Evolutionary conservation across 495 filamentous ascomycete genomes (phyloP).

Genomic region (Hyphodiscus hymeniophilus): DNA sequence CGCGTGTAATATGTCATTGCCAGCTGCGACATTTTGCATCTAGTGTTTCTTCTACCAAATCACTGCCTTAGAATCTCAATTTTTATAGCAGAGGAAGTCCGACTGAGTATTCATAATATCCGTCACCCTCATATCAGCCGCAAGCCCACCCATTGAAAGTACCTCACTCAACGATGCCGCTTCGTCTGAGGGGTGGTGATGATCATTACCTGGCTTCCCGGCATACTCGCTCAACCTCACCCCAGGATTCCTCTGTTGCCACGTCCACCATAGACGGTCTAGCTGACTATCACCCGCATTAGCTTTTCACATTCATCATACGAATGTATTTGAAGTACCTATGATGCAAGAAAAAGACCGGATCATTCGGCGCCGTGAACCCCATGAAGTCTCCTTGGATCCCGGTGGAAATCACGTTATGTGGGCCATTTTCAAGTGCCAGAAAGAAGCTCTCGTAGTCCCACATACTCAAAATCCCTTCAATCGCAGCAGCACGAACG

Average conservation of each 20-base stretch:
- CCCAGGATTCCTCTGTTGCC: slow-evolving; percentile 41
- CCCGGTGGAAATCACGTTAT: slow-evolving; percentile 15
- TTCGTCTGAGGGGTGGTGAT: no score
- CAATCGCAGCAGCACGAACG: slow-evolving; percentile 1
- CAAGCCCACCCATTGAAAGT: slow-evolving; percentile 9
- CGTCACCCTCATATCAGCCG: not conserved
- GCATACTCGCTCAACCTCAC: slow-evolving; percentile 11
- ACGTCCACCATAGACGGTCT: slow-evolving; percentile 50
- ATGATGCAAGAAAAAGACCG: slow-evolving; percentile 50
- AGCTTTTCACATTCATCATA: no score
- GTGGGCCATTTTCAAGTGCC: slow-evolving; percentile 18
- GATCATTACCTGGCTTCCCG: not conserved
- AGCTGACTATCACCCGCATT: slow-evolving; percentile 26
- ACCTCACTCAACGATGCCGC: slow-evolving; percentile 7
- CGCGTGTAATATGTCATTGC: no score
- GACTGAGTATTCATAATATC: slow-evolving; percentile 15
- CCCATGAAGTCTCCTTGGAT: slow-evolving; percentile 20
- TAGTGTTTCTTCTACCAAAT: no score
- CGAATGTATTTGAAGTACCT: slow-evolving; percentile 8
- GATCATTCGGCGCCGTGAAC: slow-evolving; percentile 28
- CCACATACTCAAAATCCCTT: not conserved
- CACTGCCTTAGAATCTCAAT: not conserved
- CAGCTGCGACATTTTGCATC: no score
- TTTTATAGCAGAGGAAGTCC: slow-evolving; percentile 13
- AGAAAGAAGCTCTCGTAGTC: slow-evolving; percentile 13